These are phyloP conservation scores for Microbotryum lychnidis-dioicae DNA, from an alignment of 1,284 basidiomycete genomes.

Conservation along the genomic window DNA sequence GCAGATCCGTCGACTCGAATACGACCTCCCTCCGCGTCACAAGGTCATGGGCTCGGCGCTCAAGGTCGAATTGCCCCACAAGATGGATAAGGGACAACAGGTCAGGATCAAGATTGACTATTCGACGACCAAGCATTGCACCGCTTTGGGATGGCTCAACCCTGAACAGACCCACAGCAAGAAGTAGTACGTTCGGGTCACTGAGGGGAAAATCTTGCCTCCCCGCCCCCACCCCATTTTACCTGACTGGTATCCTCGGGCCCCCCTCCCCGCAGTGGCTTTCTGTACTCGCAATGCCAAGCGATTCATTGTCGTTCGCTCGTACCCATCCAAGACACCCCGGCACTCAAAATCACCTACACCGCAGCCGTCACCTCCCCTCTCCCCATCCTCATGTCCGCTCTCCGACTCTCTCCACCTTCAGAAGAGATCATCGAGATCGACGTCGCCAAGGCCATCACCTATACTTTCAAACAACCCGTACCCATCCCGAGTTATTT, in stretches of 20 bases:
- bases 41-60: slow-evolving; percentile 60
- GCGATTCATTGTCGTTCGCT: slow-evolving; percentile 79
- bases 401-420: slow-evolving; percentile 61
- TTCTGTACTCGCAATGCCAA: slow-evolving; percentile 85
- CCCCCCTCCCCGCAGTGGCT: slow-evolving; percentile 37
- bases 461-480: slow-evolving; percentile 61
- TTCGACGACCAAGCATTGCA: slow-evolving; percentile 65
- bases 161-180: slow-evolving; percentile 54
- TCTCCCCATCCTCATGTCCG: slow-evolving; percentile 76
- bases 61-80: slow-evolving; percentile 48
- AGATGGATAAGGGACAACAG: slow-evolving; percentile 44
- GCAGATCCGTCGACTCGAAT: slow-evolving; percentile 4
- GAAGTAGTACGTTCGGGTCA: neutral
- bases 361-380: slow-evolving; percentile 62
- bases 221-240: too few species aligned
- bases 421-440: slow-evolving; percentile 48
- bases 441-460: slow-evolving; percentile 22
- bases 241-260: too few species aligned
- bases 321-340: slow-evolving; percentile 67
- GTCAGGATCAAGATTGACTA: slow-evolving; percentile 59
- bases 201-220: too few species aligned
- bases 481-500: slow-evolving; percentile 73
- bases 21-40: slow-evolving; percentile 14
- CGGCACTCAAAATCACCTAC: slow-evolving; percentile 45
- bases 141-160: slow-evolving; percentile 87